Base-by-base conservation (phyloP, 2,329 filamentous ascomycete species). In the Madurella fahalii region DNA sequence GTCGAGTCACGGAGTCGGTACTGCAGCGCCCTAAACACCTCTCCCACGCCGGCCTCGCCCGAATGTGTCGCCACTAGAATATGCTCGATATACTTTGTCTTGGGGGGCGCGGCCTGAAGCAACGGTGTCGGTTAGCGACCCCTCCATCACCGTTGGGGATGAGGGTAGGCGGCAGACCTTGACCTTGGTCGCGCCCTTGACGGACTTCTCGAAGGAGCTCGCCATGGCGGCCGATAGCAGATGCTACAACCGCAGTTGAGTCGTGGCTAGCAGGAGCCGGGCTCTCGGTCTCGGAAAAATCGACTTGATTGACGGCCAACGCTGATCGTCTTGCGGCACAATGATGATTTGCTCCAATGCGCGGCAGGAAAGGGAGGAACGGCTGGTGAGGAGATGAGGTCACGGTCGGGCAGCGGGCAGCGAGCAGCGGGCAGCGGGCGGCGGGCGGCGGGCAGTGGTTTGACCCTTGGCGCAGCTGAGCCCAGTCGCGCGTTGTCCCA, bases 41-140 rank as follows among this genome's bases (percentile, higher is more conserved):
- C 94, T 57, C 87, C 93, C 57, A 99, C 90, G 63, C 93, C 94
- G 51, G 90, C 89, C 74, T 99, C 94, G 64, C 92, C 94, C 18
- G 91, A 87, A 74, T 96, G 90, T 39, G 94, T 99, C 60, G 94
- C 93, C 63, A 96, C 82, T 54, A 99, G 82, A 68, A 99, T 96
- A 70, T 96, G 91, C 72, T 99, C 94, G 77, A 99, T 95, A 77
- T 97, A 99, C 75, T 99, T 99, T 53, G 93, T 94, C 77, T 99
- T 99, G 49, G 94, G 94, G 59, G 94, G 90, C 63, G 94, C 94
- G 74, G 92, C 88, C 90, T 95, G 67, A 41, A 37, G 40, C 25
- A 50, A 50, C 51, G 48, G 47, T 37, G 12, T 46, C 39, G 32
- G 52, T 61, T 17, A 63, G 58, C 46, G 18, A 15, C 16, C 12